Evolutionary conservation across 2,329 filamentous ascomycete species (phyloP).

Genomic region (Ophiostoma ulmi): DNA sequence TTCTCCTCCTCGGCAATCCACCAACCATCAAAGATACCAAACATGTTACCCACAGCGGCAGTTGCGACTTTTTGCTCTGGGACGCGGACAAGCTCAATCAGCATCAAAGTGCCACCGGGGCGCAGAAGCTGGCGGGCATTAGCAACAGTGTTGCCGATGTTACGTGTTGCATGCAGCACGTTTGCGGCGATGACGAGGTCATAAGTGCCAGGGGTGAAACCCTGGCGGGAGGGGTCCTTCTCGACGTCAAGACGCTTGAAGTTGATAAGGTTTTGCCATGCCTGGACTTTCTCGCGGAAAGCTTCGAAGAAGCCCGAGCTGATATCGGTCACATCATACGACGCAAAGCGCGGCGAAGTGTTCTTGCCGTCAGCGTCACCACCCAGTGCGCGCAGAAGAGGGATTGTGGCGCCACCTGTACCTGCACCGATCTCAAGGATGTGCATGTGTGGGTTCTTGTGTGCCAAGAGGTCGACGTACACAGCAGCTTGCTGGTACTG

Average conservation of each 20-base stretch:
- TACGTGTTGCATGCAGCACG: conserved; percentile 34
- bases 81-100: conserved; percentile 27
- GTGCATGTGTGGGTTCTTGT: conserved; percentile 30
- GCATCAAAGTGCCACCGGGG: conserved; percentile 25
- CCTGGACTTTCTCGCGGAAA: conserved; percentile 33
- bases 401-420: conserved; percentile 32
- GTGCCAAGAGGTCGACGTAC: conserved; percentile 25
- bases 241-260: conserved; percentile 33
- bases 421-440: conserved; percentile 40
- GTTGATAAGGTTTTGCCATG: conserved; percentile 22
- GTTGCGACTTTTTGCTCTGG: conserved; percentile 24
- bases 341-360: conserved; percentile 18
- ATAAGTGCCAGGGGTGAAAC: conserved; percentile 32
- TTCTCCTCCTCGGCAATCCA: conserved; percentile 26
- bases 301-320: conserved; percentile 38
- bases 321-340: conserved; percentile 43
- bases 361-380: conserved; percentile 15
- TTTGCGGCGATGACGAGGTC: conserved; percentile 37
- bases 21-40: conserved; percentile 29
- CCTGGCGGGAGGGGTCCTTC: conserved; percentile 33
- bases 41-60: conserved; percentile 26
- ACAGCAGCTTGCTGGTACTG: conserved; percentile 28
- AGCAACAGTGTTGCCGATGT: conserved; percentile 29
- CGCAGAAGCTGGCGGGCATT: conserved; percentile 31
- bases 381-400: conserved; percentile 26